Evolutionary conservation across 192 early-diverging fungal genomes (phyloP).

Genomic region (Backusella tarrabulga): DNA sequence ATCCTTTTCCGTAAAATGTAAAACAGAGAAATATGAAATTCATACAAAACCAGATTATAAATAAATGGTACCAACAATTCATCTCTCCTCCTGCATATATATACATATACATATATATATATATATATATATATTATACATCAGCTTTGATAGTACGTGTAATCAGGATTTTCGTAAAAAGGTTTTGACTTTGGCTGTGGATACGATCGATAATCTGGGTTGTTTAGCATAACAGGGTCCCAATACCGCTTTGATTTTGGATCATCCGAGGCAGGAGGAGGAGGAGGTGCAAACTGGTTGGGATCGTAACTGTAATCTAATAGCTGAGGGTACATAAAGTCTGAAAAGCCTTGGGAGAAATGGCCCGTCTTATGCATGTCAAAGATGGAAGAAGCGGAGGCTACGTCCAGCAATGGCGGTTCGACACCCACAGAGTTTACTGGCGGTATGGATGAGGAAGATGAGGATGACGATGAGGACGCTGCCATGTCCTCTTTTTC

Average conservation of each 20-base stretch:
- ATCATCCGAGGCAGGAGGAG: not conserved
- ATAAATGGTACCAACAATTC: too few species aligned
- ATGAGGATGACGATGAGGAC: not conserved
- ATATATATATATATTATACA: not conserved
- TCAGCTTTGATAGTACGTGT: not conserved
- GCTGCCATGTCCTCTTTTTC: not conserved
- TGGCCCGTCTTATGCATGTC: not conserved
- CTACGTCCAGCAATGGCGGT: not conserved
- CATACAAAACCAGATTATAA: too few species aligned
- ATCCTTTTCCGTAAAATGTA: too few species aligned
- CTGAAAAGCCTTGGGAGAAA: slow-evolving; percentile 13
- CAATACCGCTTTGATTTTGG: not conserved
- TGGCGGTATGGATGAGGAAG: not conserved
- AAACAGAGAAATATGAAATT: too few species aligned
- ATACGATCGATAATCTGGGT: not conserved
- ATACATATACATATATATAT: too few species aligned
- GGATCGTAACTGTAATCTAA: slow-evolving; percentile 2
- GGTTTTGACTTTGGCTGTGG: not conserved
- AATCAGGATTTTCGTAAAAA: not conserved
- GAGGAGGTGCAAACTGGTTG: not conserved
- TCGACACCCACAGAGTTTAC: not conserved
- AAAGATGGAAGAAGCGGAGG: not conserved
- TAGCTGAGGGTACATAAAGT: slow-evolving; percentile 30
- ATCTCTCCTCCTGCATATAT: not conserved
- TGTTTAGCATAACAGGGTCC: not conserved